Conservation (phyloP, 805 yeast genomes). For the Candida mattraensis region DNA sequence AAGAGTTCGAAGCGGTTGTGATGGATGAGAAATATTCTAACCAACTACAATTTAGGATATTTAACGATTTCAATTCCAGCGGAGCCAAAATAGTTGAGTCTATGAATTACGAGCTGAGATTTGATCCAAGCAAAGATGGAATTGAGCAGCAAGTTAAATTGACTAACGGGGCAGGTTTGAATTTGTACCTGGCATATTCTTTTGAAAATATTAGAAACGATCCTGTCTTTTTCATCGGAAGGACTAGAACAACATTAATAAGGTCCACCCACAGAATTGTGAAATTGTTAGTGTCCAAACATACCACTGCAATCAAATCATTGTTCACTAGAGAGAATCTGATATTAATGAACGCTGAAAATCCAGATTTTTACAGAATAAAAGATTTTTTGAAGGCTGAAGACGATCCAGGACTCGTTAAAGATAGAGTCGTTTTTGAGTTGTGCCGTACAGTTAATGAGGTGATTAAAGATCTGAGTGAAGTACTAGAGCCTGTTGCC, state of each 20-base stretch:
- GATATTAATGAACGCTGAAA: slow-evolving; percentile 4
- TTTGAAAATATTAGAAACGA: slow-evolving; percentile 20
- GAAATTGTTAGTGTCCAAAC: slow-evolving; percentile 16
- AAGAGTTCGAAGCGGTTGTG: slow-evolving; percentile 20
- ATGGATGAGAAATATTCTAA: slow-evolving; percentile 8
- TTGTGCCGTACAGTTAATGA: slow-evolving; percentile 9
- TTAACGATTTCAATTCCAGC: slow-evolving; percentile 9
- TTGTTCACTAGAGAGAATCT: slow-evolving; percentile 12
- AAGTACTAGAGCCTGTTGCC: slow-evolving; percentile 12
- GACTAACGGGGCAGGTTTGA: slow-evolving; percentile 5
- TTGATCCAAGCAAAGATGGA: slow-evolving; percentile 17
- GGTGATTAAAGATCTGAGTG: slow-evolving; percentile 8
- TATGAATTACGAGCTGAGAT: slow-evolving; percentile 11
- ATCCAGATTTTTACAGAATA: slow-evolving; percentile 9
- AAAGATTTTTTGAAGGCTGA: slow-evolving; percentile 13
- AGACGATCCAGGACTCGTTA: slow-evolving; percentile 12
- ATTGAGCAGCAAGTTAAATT: slow-evolving; percentile 12
- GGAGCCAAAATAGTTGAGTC: slow-evolving; percentile 12
- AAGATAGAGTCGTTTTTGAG: slow-evolving; percentile 11
- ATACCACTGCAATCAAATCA: slow-evolving; percentile 5
- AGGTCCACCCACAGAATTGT: slow-evolving; percentile 15
- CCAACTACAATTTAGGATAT: slow-evolving; percentile 14
- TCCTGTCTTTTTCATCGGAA: slow-evolving; percentile 23
- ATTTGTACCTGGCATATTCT: slow-evolving; percentile 13
- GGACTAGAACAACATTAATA: slow-evolving; percentile 14